Base-by-base conservation (phyloP, 208 protist species). In the Wallacemonas collosoma region DNA sequence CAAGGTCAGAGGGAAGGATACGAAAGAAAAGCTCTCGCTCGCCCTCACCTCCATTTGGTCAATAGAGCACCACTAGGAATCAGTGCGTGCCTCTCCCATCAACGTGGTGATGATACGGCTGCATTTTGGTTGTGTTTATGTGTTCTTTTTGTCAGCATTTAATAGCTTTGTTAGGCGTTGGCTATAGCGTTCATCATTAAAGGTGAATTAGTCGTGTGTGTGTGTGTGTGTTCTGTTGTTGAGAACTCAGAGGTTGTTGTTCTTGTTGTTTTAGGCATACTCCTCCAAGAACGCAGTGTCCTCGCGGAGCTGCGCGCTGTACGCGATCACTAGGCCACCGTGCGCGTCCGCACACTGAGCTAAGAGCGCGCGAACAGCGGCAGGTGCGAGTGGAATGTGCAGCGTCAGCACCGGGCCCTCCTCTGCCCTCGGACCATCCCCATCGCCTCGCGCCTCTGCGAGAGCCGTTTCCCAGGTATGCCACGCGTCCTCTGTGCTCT, bases 401-500 rank as follows among this genome's bases (percentile, higher is more conserved):
- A 71, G 17, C 6, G 63, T 44, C 47, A 68, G 17, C 63, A 56
- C 61, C 39, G 47, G 48, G 1, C 51, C 66, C 39, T 71, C 47
- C n/a, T 67, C 61, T 50, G 45, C 26, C 26, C 26, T 26, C 26
- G 26, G 26, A 26, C 55, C 38, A 7, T 60, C 15, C 48, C 48
- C 48, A 26, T 26, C 26, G 26, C 26, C 26, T 26, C 26, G 26
- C 26, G 26, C 26, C 26, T 26, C 26, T 26, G 26, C 26, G 26
- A 26, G 26, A 26, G 26, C 26, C 26, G 44, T n/a, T 40, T 17
- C 35, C 36, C 38, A 60, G 41, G 1, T 35, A n/a, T 3, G 77
- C 68, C 58, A 95, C 43, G 87, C 81, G 48, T 14, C 67, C 74
- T 95, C 90, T 38, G 71, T 84, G 70, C 82, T 91, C 83, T 96